Conservation (phyloP, 768 basidiomycete genomes). For the Russula emetica region DNA sequence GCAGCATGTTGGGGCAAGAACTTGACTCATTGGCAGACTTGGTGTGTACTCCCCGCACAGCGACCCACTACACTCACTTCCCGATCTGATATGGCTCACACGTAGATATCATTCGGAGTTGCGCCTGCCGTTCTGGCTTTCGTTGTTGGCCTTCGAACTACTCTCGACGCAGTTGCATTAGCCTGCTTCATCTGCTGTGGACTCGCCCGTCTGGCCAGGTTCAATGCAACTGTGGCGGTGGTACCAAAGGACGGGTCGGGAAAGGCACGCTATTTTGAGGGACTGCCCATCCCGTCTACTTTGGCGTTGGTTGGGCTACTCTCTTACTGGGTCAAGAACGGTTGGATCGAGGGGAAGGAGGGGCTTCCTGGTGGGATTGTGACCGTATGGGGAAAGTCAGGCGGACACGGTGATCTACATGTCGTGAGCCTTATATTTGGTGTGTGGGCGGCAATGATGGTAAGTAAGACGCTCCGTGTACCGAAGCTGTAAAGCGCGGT, state of each 20-base stretch:
- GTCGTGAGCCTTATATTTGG: slow-evolving; percentile 71
- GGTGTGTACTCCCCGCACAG: slow-evolving; percentile 44
- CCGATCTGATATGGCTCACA: background rate
- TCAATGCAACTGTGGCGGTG: slow-evolving; percentile 96
- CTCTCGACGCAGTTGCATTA: slow-evolving; percentile 82
- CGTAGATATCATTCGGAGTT: slow-evolving; percentile 94
- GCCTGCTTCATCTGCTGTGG: slow-evolving; percentile 94
- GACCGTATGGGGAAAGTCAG: slow-evolving; percentile 64
- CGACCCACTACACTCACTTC: slow-evolving; percentile 10
- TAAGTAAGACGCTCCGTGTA: slow-evolving; percentile 91
- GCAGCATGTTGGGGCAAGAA: slow-evolving; percentile 95
- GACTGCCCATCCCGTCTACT: slow-evolving; percentile 92
- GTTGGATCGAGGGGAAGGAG: slow-evolving; percentile 75
- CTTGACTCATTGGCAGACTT: slow-evolving; percentile 95
- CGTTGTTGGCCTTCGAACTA: slow-evolving; percentile 83
- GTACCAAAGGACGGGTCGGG: slow-evolving; percentile 84
- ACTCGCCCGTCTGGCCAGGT: slow-evolving; percentile 92
- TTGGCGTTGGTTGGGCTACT: slow-evolving; percentile 74
- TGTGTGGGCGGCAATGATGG: slow-evolving; percentile 92
- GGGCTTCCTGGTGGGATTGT: slow-evolving; percentile 75
- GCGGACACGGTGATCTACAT: slow-evolving; percentile 83
- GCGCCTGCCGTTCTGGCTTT: slow-evolving; percentile 94
- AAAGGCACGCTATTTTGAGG: slow-evolving; percentile 94
- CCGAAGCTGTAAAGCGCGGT: slow-evolving; percentile 56
- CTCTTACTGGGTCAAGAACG: slow-evolving; percentile 77